phyloP scores from a whole-genome alignment of 345 rosid species.

The Linum lewisii region DNA sequence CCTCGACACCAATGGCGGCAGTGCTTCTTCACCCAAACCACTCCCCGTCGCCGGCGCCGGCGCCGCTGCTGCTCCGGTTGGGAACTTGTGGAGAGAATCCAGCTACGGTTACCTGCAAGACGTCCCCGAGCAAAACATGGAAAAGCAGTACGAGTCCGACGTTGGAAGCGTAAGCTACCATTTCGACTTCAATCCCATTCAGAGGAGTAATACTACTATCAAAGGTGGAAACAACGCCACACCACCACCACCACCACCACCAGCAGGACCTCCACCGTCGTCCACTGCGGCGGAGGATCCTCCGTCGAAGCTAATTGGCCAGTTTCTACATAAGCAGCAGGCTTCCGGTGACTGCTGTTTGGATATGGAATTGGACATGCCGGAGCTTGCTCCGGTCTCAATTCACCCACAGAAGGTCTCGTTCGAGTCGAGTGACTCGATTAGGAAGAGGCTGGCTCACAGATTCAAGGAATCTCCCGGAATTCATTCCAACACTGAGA shows the following conservation, averaged over 20 bases:
- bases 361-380: conserved; percentile 73
- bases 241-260: no score
- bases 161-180: no score
- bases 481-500: conserved; percentile 6
- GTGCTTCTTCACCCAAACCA: no score
- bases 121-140: no score
- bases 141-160: no score
- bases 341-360: conserved; percentile 62
- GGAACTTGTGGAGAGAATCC: no score
- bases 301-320: conserved; percentile 55
- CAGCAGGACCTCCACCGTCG: not conserved
- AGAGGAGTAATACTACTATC: not conserved
- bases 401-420: conserved; percentile 22
- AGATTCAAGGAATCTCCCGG: conserved; percentile 14
- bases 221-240: not conserved
- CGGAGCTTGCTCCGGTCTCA: conserved; percentile 38
- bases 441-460: conserved; percentile 12
- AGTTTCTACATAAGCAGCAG: conserved; percentile 59
- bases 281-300: conserved; percentile 40
- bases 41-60: no score
- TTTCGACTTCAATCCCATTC: no score
- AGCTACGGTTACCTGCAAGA: no score
- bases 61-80: no score
- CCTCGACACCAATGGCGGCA: no score
- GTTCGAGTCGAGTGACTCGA: conserved; percentile 21